Evolutionary conservation across 805 yeast species (phyloP).

Genomic region (Pichia californica): DNA sequence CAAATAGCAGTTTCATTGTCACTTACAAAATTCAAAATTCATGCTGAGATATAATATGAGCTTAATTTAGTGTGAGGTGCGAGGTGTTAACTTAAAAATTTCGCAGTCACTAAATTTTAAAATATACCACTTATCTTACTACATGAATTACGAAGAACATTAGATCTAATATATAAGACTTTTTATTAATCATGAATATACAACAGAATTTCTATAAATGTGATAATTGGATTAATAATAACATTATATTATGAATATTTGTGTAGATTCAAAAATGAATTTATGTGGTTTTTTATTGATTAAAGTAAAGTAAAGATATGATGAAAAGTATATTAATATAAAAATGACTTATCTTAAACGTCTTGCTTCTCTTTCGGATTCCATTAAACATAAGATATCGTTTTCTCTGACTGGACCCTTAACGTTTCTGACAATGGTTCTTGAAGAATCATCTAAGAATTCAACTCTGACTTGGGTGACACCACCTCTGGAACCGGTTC

Average conservation of each 20-base stretch:
- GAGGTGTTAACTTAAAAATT: background rate
- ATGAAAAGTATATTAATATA: background rate
- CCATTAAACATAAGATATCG: constrained; percentile 98
- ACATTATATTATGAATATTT: background rate
- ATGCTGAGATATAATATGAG: too few relatives aligned
- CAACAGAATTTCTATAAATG: too few relatives aligned
- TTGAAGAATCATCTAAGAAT: constrained; percentile 90
- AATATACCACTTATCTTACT: too few relatives aligned
- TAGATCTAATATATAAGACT: too few relatives aligned
- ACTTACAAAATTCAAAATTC: too few relatives aligned
- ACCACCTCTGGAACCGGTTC: constrained; percentile 99
- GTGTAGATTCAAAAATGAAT: too few relatives aligned
- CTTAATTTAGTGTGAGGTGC: background rate
- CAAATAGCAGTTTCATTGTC: too few relatives aligned
- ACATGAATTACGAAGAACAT: too few relatives aligned
- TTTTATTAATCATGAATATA: too few relatives aligned
- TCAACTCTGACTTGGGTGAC: constrained; percentile 98
- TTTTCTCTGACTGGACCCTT: constrained; percentile 97
- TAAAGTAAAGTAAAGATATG: background rate
- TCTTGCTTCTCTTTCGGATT: constrained; percentile 99
- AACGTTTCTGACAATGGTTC: constrained; percentile 96
- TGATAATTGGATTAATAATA: too few relatives aligned
- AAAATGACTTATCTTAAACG: constrained; percentile 63
- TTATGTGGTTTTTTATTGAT: background rate
- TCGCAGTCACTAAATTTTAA: too few relatives aligned